Percentiles rank a stretch among this genome's conserved stretches.
Conservation (phyloP, 148 eudicot species). For the Suaeda aralocaspica region DNA sequence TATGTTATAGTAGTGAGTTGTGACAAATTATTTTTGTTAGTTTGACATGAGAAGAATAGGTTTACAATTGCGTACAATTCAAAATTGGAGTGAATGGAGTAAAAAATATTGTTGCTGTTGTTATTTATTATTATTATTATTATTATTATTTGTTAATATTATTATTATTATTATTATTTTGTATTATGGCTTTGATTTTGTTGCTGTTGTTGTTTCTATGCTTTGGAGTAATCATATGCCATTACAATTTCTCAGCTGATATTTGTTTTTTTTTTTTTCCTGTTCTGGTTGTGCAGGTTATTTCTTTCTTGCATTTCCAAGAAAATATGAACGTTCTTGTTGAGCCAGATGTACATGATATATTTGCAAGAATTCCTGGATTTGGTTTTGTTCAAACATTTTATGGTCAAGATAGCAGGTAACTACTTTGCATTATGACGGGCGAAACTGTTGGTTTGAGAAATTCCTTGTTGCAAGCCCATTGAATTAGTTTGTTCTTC, state of each 20-base stretch:
- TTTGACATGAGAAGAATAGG: no score
- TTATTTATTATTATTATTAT: no score
- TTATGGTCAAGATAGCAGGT: conserved; percentile 97
- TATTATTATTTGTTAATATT: no score
- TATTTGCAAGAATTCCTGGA: conserved; percentile 94
- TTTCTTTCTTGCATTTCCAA: conserved; percentile 77
- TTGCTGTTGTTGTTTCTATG: background rate
- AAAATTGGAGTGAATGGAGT: no score
- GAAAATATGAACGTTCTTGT: conserved; percentile 95
- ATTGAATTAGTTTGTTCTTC: conserved; percentile 17
- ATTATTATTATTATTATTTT: no score
- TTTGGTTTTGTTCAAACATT: conserved; percentile 98
- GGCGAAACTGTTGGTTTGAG: background rate
- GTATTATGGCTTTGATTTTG: no score
- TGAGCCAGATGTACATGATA: conserved; percentile 95
- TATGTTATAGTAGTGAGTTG: background rate
- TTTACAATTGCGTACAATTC: no score
- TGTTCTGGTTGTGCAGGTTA: conserved; percentile 52
- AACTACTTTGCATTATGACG: conserved; percentile 14
- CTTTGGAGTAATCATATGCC: conserved; percentile 14
- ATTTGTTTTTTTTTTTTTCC: background rate
- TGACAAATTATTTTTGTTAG: no score
- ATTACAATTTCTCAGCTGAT: background rate
- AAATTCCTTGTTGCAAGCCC: background rate
- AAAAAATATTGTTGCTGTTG: no score